Evolutionary conservation across 1,284 basidiomycete genomes (phyloP).

Genomic region (Moesziomyces globuligerus): DNA sequence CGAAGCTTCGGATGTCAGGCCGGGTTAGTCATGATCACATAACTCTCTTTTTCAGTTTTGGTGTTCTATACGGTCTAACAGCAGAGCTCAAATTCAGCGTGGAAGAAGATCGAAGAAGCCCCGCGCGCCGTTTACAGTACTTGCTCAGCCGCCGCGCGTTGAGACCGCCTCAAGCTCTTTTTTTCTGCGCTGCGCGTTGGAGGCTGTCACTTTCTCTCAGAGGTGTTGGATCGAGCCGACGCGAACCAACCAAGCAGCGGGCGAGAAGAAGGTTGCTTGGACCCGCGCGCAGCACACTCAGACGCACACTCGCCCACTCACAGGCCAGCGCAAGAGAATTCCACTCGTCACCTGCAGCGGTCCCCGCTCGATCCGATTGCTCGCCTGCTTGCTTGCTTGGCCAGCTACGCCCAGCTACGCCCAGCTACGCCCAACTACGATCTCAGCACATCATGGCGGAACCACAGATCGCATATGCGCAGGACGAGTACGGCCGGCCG

Average conservation of each 20-base stretch:
- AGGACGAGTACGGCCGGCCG: conserved; percentile 85
- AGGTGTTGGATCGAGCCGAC: no score
- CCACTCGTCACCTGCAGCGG: no score
- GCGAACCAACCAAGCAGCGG: no score
- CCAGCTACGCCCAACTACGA: conserved; percentile 2
- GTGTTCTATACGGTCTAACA: conserved; percentile 2
- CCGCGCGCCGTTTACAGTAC: conserved; percentile 25
- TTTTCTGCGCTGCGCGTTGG: no score
- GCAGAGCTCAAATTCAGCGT: neutral
- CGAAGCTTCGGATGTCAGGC: no score
- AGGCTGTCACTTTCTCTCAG: conserved; percentile 9
- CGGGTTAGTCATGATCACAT: conserved; percentile 10
- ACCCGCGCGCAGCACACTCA: no score
- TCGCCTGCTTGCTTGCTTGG: no score
- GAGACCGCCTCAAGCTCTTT: no score
- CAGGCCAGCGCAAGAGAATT: conserved; percentile 23
- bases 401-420: no score
- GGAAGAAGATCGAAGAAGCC: conserved; percentile 45
- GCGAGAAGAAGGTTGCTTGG: no score
- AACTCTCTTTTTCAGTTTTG: neutral
- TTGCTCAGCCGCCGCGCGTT: conserved; percentile 15
- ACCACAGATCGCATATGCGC: conserved; percentile 65
- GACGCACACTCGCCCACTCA: no score
- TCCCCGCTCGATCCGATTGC: no score
- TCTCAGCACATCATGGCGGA: conserved; percentile 54